Evolutionary conservation across 2,329 filamentous ascomycete species (phyloP), one percentile per base, ranked within the genome.

Genomic region (Fusarium redolens): DNA sequence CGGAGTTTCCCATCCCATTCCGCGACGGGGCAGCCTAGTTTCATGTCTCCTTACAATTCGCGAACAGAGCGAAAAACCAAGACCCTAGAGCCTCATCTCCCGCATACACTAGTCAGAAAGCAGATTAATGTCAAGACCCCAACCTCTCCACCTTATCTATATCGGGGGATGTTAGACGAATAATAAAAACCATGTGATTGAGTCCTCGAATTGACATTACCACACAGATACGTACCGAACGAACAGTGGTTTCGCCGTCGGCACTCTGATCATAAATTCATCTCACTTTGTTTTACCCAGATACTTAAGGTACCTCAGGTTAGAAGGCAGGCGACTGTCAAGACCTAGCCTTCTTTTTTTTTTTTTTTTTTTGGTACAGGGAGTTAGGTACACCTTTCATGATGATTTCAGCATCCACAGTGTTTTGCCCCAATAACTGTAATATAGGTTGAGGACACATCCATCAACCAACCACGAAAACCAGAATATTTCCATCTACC

Each of bases 81-180:
- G 54, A 56, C 55, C 33, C 59, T 52, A 61, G 69, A 74, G 71
- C 71, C 75, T 73, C 70, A 71, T 69, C 66, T 74, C 72, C 72
- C 74, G 56, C 50, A 28, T 22, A 38, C 43, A 44, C 75, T 74
- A 77, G 65, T 68, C 64, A 60, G 28, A 65, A 75, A 74, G 44
- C 41, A 66, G 73, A 67, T 68, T 72, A 72, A 75, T 43, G 47
- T 65, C 69, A 50, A 75, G 64, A 72, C 58, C 55, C 62, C 45
- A 40, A 54, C 60, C 57, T 69, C 41, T 64, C 54, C 61, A 61
- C 60, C 71, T 71, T 77, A 68, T 50, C 75, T 74, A 48, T 38
- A 76, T 74, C 30, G 45, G 75, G 75, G 67, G 71, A 77, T 77
- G 65, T 77, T 77, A 77, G 50, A 77, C 75, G 75, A 77, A 61